These are phyloP conservation scores for Pseudogymnoascus destructans DNA, from an alignment of 2,329 filamentous ascomycete species.

Conservation along the genomic window DNA sequence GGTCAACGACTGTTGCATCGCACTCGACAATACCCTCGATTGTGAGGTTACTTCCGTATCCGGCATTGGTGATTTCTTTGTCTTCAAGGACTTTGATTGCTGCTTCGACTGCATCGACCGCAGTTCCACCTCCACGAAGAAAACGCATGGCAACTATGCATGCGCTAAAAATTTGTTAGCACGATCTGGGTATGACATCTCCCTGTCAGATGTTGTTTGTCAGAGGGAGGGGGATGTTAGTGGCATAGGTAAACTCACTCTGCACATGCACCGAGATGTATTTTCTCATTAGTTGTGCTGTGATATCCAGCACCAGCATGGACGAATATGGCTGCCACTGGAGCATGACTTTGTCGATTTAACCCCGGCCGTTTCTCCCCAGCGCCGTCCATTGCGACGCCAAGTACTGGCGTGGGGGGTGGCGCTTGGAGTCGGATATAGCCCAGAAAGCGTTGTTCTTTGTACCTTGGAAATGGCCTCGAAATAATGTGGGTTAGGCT, in stretches of 20 bases:
- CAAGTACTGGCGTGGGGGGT: not conserved
- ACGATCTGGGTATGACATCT: conserved; percentile 11
- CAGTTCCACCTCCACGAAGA: conserved; percentile 62
- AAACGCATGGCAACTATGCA: conserved; percentile 73
- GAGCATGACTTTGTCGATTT: conserved; percentile 7
- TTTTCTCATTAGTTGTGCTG: conserved; percentile 69
- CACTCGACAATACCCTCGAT: conserved; percentile 88
- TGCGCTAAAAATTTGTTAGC: conserved; percentile 41
- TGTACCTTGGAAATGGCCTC: not conserved
- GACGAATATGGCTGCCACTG: conserved; percentile 70
- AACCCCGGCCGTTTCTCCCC: conserved; percentile 17
- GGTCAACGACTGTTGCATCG: conserved; percentile 86
- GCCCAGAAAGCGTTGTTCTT: not conserved
- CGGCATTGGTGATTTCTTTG: conserved; percentile 89
- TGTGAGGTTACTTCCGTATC: conserved; percentile 87
- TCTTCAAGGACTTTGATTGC: conserved; percentile 84
- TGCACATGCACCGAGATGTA: conserved; percentile 76
- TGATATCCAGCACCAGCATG: conserved; percentile 95
- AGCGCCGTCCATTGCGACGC: conserved; percentile 21
- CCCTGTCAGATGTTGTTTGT: conserved; percentile 3
- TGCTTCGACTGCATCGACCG: conserved; percentile 79
- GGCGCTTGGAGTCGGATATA: not conserved
- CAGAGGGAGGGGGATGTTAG: not conserved
- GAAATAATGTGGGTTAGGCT: not conserved
- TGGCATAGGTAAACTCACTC: conserved; percentile 49